Evolutionary conservation across 805 yeast species (phyloP).

Genomic region (Monosporozyma solicola): DNA sequence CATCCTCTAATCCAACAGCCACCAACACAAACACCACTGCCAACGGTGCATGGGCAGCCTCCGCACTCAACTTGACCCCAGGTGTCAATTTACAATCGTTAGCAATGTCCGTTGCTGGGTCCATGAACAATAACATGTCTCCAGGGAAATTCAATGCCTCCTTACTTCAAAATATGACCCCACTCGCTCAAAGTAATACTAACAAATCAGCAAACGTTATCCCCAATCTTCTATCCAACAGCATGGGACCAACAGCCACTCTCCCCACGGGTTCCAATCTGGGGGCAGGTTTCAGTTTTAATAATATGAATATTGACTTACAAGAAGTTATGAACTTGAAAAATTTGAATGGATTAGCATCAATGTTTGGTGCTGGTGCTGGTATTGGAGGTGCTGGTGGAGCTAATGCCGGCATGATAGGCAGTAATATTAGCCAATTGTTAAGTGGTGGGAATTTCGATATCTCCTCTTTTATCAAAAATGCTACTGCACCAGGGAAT

Average conservation of each 20-base stretch:
- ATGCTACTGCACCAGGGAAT: background rate
- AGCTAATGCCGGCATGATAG: no score
- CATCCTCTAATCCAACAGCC: background rate
- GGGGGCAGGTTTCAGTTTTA: background rate
- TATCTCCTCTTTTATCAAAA: background rate
- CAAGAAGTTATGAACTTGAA: background rate
- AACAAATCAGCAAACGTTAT: background rate
- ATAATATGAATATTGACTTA: background rate
- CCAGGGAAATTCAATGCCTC: constrained; percentile 7
- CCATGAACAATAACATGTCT: constrained; percentile 8
- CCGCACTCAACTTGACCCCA: background rate
- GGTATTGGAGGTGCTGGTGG: background rate
- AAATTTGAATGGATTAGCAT: background rate
- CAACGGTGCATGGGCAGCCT: background rate
- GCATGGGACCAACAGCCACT: background rate
- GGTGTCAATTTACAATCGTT: constrained; percentile 8
- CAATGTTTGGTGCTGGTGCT: background rate
- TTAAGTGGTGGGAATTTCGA: background rate
- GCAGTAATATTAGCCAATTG: background rate
- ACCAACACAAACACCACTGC: background rate
- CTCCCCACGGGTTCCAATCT: background rate
- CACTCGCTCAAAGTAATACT: background rate
- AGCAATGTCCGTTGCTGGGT: constrained; percentile 8
- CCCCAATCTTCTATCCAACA: background rate
- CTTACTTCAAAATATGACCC: background rate